phyloP scores from a whole-genome alignment of 768 basidiomycete genomes.

The Leccinum subgranulosum region DNA sequence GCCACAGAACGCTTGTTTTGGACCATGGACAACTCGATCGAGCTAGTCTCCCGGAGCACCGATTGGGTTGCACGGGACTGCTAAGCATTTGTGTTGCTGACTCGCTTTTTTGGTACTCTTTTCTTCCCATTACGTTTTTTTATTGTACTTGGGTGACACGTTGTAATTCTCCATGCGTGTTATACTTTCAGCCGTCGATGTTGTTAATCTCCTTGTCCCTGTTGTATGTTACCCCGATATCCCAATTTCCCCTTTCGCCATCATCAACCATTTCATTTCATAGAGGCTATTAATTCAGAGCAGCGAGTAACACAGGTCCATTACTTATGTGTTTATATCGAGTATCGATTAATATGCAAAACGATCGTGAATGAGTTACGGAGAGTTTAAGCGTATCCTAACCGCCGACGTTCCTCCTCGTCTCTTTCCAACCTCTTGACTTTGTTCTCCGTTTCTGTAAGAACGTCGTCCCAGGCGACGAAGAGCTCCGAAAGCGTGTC shows the following conservation, averaged over 20 bases:
- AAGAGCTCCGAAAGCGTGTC: conserved; percentile 82
- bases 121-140: conserved; percentile 3
- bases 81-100: conserved; percentile 13
- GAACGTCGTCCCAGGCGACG: conserved; percentile 78
- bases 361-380: background rate
- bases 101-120: conserved; percentile 10
- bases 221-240: conserved; percentile 20
- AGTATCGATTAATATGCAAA: conserved; percentile 15
- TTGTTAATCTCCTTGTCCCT: conserved; percentile 13
- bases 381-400: conserved; percentile 52
- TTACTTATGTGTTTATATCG: conserved; percentile 19
- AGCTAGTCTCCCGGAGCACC: conserved; percentile 78
- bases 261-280: conserved; percentile 6
- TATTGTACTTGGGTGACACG: conserved; percentile 20
- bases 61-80: conserved; percentile 83
- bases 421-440: conserved; percentile 57
- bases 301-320: conserved; percentile 16
- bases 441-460: conserved; percentile 64
- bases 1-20: conserved; percentile 91
- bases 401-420: conserved; percentile 52
- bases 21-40: conserved; percentile 87
- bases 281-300: conserved; percentile 5
- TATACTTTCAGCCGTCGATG: conserved; percentile 6
- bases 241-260: conserved; percentile 5
- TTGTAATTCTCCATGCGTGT: conserved; percentile 23